Base-by-base conservation (phyloP, 768 basidiomycete genomes). In the Podaxis pistillaris region DNA sequence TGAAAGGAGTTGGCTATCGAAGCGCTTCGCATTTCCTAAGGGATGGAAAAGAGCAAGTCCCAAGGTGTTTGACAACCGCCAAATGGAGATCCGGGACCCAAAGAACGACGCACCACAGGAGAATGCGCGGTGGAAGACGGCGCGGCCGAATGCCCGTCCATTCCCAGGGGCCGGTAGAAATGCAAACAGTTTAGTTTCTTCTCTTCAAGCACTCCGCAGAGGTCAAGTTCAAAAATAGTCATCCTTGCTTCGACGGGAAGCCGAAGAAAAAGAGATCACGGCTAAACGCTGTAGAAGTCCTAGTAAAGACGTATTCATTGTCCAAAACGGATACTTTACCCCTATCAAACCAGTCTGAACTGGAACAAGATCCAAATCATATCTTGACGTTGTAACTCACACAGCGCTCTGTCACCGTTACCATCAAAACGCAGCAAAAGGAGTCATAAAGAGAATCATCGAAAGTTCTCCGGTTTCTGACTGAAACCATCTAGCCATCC, bases 311-410 rank as follows among this genome's bases (percentile, higher is more conserved):
- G 44, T 19, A 46, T 19, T 33, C 33, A 46, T 46, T 38, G 38
- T 40, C 54, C 54, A n/a, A 36, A 33, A 54, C 12, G 12, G 33
- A 36, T n/a, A 47, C 38, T 15, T 22, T 24, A 41, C 44, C 57
- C n/a, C 41, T 47, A 58, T 58, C 57, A 24, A 15, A 58, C 28
- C 26, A 17, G 19, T 19, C 9, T 13, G 36, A 40, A 52, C 17
- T 19, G 30, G 59, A 28, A 53, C 52, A 24, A 60, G 51, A 60
- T 60, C 51, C 36, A 36, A 59, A 50, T 41, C 51, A 60, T n/a
- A 8, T 38, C 58, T 36, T 24, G 37, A 46, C 52, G 28, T 33
- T 11, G 60, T 37, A 55, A 62, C 60, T 33, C 52, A 55, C 28
- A 41, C 37, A 13, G 28, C 19, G 40, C 36, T 19, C 26, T 33